phyloP scores from a whole-genome alignment of 2,329 filamentous ascomycete genomes.

The Phaeomoniella chlamydospora region DNA sequence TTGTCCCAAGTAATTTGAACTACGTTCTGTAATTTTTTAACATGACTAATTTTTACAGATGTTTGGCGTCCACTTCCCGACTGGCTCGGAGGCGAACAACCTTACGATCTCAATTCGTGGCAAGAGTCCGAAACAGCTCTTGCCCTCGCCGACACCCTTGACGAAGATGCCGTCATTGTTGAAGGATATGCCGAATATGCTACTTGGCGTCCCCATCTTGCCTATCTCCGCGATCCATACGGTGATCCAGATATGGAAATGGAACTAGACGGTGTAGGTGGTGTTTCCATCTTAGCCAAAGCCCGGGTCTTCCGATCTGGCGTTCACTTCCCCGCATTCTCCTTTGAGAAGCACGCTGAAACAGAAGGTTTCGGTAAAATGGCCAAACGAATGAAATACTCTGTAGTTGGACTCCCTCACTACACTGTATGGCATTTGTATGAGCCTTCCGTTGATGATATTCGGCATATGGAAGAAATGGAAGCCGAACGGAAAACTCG shows the following conservation, averaged over 20 bases:
- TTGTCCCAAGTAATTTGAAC: conserved; percentile 77
- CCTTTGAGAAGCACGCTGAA: conserved; percentile 96
- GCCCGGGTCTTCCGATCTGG: conserved; percentile 88
- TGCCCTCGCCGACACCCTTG: conserved; percentile 81
- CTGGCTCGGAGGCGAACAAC: conserved; percentile 96
- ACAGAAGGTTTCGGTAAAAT: conserved; percentile 99
- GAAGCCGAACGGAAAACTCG: conserved; percentile 68
- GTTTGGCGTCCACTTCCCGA: conserved; percentile 98
- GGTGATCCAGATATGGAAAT: conserved; percentile 99
- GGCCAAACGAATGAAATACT: conserved; percentile 91
- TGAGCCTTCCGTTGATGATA: conserved; percentile 95
- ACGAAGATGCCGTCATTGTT: conserved; percentile 96
- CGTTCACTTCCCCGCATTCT: conserved; percentile 95
- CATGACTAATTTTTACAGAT: conserved; percentile 37
- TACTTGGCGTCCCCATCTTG: conserved; percentile 92
- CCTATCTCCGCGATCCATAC: conserved; percentile 90
- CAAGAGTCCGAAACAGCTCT: conserved; percentile 96
- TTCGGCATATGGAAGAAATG: conserved; percentile 98
- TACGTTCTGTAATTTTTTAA: conserved; percentile 1
- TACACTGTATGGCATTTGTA: conserved; percentile 99
- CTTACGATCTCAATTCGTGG: conserved; percentile 97
- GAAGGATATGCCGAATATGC: conserved; percentile 98
- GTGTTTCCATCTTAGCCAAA: conserved; percentile 94
- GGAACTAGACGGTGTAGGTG: conserved; percentile 96
- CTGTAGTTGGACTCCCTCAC: conserved; percentile 87